These are phyloP conservation scores for Cryptomeria japonica DNA, from an alignment of 75 land plant species.

Conservation along the genomic window DNA sequence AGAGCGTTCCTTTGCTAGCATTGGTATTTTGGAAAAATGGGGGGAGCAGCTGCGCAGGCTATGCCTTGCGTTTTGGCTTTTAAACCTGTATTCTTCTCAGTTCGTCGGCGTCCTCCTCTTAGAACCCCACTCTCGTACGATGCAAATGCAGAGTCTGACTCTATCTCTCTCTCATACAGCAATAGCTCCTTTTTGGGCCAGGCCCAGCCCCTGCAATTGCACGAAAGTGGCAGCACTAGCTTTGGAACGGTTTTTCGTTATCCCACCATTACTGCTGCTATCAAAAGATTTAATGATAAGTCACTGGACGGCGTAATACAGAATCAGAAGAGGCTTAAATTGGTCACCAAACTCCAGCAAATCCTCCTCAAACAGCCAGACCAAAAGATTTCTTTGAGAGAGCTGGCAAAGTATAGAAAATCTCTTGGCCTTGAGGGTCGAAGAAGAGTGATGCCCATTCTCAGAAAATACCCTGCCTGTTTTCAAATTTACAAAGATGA, in stretches of 20 bases:
- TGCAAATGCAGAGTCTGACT: no score
- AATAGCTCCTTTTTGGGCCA: no score
- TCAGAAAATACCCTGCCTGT: conserved; percentile 65
- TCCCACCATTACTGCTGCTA: background rate
- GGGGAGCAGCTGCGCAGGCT: no score
- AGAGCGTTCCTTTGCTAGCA: no score
- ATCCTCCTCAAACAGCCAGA: conserved; percentile 69
- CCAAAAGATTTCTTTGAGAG: conserved; percentile 51
- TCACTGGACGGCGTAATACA: conserved; percentile 60
- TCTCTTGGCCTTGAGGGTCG: conserved; percentile 45
- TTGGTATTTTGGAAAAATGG: no score
- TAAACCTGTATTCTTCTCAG: no score
- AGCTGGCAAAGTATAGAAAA: conserved; percentile 56
- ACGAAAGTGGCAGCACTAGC: background rate
- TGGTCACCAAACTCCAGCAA: conserved; percentile 63
- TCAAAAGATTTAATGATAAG: conserved; percentile 2
- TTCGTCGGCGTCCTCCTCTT: no score
- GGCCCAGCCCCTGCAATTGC: background rate
- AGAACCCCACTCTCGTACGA: no score
- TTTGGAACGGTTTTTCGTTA: background rate
- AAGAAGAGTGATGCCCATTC: conserved; percentile 44
- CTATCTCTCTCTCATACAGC: no score
- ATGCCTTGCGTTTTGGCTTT: no score
- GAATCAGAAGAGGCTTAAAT: conserved; percentile 64
- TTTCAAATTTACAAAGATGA: conserved; percentile 41